Conservation (phyloP, 768 basidiomycete species). For the Atractiella rhizophila region DNA sequence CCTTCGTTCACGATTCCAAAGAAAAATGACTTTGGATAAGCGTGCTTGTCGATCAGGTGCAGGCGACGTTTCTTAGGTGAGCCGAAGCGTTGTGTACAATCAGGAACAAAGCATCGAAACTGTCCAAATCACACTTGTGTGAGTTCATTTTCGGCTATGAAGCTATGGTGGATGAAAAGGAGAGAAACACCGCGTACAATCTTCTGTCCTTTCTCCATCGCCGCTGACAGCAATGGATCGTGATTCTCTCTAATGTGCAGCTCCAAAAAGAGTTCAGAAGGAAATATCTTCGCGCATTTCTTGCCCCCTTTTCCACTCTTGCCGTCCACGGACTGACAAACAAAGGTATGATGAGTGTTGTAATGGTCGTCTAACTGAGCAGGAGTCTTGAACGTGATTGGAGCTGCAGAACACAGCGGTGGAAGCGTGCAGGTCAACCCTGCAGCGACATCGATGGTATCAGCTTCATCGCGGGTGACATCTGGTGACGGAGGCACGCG, state of each 20-base stretch:
- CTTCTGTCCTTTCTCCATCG: constrained; percentile 10
- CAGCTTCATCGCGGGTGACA: too few species aligned
- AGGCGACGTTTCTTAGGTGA: constrained; percentile 12
- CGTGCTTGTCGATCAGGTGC: constrained; percentile 13
- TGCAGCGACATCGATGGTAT: too few species aligned
- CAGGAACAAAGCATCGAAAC: constrained; percentile 11
- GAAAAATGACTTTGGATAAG: constrained; percentile 12
- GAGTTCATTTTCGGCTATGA: too few species aligned
- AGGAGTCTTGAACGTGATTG: constrained; percentile 3
- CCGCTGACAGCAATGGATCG: constrained; percentile 8
- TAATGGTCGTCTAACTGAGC: constrained; percentile 4
- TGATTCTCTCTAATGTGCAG: constrained; percentile 14
- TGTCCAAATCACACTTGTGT: too few species aligned
- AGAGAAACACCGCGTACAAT: constrained; percentile 5
- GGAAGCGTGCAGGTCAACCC: constrained; percentile 11
- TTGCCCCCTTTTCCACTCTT: not conserved
- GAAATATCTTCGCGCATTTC: constrained; percentile 14
- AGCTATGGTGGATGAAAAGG: too few species aligned
- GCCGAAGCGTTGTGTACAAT: constrained; percentile 3
- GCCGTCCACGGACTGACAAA: constrained; percentile 1
- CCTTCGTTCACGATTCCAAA: too few species aligned
- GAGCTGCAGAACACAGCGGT: constrained; percentile 3
- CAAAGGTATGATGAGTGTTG: constrained; percentile 5
- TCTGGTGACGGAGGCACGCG: too few species aligned
- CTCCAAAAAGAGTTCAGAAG: constrained; percentile 6